Percentiles rank a stretch among this genome's conserved stretches.
phyloP scores from a whole-genome alignment of 441 rosid species.

The Dalechampia spathulata region DNA sequence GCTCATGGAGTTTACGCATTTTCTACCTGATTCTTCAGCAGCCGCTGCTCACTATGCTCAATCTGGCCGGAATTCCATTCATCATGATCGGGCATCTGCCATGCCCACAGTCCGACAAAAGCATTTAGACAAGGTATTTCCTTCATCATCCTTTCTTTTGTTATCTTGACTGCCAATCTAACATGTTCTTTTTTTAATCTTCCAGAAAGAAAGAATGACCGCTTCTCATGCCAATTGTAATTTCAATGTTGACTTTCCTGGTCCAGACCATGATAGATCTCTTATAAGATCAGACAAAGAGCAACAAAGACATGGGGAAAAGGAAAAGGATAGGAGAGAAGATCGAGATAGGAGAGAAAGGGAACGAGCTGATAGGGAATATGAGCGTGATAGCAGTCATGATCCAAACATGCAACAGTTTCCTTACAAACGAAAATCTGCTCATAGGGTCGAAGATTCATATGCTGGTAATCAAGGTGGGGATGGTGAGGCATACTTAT shows the following conservation, averaged over 20 bases:
- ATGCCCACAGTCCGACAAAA: constrained; percentile 48
- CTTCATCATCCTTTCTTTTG: constrained; percentile 13
- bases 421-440: constrained; percentile 44
- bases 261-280: constrained; percentile 50
- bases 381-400: constrained; percentile 53
- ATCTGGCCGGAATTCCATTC: constrained; percentile 48
- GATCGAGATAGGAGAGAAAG: constrained; percentile 57
- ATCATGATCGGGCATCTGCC: constrained; percentile 57
- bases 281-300: constrained; percentile 60
- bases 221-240: constrained; percentile 46
- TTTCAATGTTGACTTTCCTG: constrained; percentile 51
- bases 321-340: constrained; percentile 69
- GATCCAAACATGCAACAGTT: constrained; percentile 51
- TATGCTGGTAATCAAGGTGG: constrained; percentile 61
- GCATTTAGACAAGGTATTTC: constrained; percentile 66
- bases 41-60: constrained; percentile 41
- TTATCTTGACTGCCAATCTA: constrained; percentile 17
- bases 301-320: constrained; percentile 59
- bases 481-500: constrained; percentile 49
- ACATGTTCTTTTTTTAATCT: constrained; percentile 23
- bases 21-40: constrained; percentile 86
- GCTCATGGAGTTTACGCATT: constrained; percentile 76
- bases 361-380: constrained; percentile 48
- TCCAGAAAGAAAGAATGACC: constrained; percentile 66
- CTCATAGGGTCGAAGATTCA: constrained; percentile 34